A percentile compares a stretch with the other conserved stretches of the same genome.
phyloP scores from a whole-genome alignment of 257 asterid species.

The Solanum appendiculatum region DNA sequence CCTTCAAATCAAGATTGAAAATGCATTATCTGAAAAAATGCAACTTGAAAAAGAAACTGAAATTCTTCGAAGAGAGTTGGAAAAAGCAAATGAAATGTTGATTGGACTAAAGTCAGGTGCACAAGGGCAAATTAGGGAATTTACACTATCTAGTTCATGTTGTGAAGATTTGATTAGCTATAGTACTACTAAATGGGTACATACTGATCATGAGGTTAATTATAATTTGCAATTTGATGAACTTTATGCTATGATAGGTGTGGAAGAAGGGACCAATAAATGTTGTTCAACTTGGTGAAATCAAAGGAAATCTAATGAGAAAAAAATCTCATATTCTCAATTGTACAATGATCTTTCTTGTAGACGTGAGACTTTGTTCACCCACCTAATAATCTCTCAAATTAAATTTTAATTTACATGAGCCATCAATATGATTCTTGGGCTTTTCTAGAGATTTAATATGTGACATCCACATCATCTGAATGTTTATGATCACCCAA shows the following conservation, averaged over 20 bases:
- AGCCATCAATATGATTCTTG: background rate
- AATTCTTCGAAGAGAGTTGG: slow-evolving; percentile 44
- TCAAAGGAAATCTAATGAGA: background rate
- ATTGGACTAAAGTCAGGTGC: slow-evolving; percentile 6
- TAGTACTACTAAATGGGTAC: slow-evolving; percentile 35
- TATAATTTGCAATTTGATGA: slow-evolving; percentile 44
- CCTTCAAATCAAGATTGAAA: slow-evolving; percentile 51
- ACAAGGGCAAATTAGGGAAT: slow-evolving; percentile 2
- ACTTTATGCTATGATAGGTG: slow-evolving; percentile 51
- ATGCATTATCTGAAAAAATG: slow-evolving; percentile 47
- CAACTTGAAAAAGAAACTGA: slow-evolving; percentile 48
- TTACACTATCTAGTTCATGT: slow-evolving; percentile 36
- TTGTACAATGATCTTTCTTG: background rate
- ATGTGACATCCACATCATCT: background rate
- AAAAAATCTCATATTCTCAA: background rate
- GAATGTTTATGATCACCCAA: background rate
- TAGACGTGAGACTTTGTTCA: background rate
- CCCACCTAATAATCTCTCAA: background rate
- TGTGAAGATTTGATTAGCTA: slow-evolving; percentile 34
- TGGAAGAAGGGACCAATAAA: slow-evolving; percentile 7
- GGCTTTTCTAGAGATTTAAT: background rate
- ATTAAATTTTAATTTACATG: background rate
- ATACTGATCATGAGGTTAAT: slow-evolving; percentile 12
- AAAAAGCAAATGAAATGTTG: slow-evolving; percentile 36
- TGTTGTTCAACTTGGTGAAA: background rate